These are phyloP conservation scores for Rubus parviflorus DNA, from an alignment of 306 rosid species.

Conservation along the genomic window DNA sequence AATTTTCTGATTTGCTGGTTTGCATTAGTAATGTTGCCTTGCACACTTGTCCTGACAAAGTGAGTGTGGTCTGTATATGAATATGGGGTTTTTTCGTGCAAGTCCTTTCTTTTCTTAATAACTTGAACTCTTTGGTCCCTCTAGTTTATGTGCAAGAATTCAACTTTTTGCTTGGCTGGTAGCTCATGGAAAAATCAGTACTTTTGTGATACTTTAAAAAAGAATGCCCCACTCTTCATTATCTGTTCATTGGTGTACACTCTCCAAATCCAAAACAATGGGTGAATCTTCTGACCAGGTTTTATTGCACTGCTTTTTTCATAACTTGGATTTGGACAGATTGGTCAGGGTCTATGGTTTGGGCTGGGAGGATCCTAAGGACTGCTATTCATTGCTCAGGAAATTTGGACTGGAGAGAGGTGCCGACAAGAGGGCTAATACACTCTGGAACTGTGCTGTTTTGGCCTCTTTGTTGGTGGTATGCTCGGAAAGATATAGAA, in stretches of 20 bases:
- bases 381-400: neutral
- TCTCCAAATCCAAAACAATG: constrained; percentile 2
- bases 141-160: neutral
- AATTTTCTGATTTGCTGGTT: neutral
- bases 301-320: neutral
- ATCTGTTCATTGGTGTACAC: neutral
- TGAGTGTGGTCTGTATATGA: neutral
- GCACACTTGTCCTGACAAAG: neutral
- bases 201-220: neutral
- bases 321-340: constrained; percentile 3
- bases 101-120: neutral
- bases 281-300: neutral
- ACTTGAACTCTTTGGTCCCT: neutral
- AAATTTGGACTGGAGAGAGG: neutral
- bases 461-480: neutral
- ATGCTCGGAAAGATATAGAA: neutral
- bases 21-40: neutral
- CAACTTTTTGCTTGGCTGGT: neutral
- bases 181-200: neutral
- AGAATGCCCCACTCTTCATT: neutral
- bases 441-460: neutral
- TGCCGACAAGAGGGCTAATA: neutral
- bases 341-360: constrained; percentile 11
- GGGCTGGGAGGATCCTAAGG: neutral
- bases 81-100: neutral